A percentile compares a stretch with the other conserved stretches of the same genome.
These are phyloP conservation scores for Talaromyces sp. DNA, from an alignment of 2,329 filamentous ascomycete genomes.

Conservation along the genomic window DNA sequence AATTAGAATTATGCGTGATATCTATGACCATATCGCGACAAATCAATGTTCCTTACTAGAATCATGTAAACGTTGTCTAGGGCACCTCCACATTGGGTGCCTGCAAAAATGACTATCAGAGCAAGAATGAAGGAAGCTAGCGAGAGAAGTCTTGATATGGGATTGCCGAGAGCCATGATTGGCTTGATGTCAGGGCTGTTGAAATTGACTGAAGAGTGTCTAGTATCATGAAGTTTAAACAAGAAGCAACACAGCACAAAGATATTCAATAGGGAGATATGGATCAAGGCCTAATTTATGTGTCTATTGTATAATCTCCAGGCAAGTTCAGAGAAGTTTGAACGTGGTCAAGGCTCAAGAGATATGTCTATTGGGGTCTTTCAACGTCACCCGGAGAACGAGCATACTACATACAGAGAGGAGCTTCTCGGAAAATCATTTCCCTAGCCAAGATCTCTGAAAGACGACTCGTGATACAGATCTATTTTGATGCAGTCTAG, in stretches of 20 bases:
- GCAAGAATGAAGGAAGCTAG: background rate
- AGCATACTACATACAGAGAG: background rate
- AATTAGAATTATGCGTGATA: background rate
- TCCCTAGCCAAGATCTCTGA: background rate
- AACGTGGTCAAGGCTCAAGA: background rate
- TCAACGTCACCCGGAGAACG: background rate
- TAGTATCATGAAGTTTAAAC: background rate
- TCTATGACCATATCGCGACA: background rate
- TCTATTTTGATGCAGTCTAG: background rate
- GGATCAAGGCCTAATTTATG: background rate
- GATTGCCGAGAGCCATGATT: slow-evolving; percentile 8
- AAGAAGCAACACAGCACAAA: background rate
- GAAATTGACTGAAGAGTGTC: background rate
- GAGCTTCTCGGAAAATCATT: background rate
- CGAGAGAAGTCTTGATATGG: background rate
- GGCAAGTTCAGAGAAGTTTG: background rate
- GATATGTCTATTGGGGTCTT: background rate
- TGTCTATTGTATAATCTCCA: background rate
- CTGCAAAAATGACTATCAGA: slow-evolving; percentile 13
- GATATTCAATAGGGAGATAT: background rate
- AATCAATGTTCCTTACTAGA: background rate
- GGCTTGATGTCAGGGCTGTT: background rate
- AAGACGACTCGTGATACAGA: background rate
- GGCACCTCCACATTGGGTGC: slow-evolving; percentile 8
- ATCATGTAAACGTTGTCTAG: slow-evolving; percentile 4